Evolutionary conservation across 441 rosid species (phyloP).

Genomic region (Bocquillonia castaneifolia): DNA sequence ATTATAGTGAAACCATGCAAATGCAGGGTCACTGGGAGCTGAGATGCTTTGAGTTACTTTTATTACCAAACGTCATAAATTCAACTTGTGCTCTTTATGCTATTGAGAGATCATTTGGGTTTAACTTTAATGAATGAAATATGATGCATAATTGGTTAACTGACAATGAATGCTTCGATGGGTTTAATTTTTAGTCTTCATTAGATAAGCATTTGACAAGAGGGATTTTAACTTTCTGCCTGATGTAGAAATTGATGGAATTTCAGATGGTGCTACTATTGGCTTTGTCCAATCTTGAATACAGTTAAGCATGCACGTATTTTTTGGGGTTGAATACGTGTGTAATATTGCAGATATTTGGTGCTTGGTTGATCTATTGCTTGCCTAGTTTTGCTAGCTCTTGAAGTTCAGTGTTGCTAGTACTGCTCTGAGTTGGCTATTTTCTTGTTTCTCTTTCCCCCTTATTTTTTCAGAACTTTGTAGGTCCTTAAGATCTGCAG

Average conservation of each 20-base stretch:
- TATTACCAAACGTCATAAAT: neutral
- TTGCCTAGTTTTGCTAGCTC: constrained; percentile 16
- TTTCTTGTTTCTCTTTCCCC: constrained; percentile 14
- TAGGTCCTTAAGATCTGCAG: constrained; percentile 36
- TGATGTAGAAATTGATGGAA: neutral
- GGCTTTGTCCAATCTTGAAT: neutral
- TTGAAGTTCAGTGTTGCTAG: constrained; percentile 17
- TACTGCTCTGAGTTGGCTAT: constrained; percentile 35
- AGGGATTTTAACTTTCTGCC: neutral
- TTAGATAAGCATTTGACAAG: neutral
- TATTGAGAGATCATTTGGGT: neutral
- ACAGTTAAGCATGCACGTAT: neutral
- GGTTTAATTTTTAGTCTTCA: neutral
- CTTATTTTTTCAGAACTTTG: constrained; percentile 49
- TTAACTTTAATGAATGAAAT: neutral
- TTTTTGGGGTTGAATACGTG: neutral
- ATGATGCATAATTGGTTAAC: neutral
- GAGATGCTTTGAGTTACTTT: neutral
- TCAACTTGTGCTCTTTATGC: neutral
- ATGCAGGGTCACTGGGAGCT: neutral
- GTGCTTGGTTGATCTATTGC: constrained; percentile 4
- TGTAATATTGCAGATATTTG: neutral
- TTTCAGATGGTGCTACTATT: neutral
- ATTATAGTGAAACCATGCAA: neutral
- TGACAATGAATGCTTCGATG: neutral